Evolutionary conservation across 805 yeast genomes (phyloP), one percentile per base, ranked within the genome.

Genomic region (Zygosaccharomyces rouxii): DNA sequence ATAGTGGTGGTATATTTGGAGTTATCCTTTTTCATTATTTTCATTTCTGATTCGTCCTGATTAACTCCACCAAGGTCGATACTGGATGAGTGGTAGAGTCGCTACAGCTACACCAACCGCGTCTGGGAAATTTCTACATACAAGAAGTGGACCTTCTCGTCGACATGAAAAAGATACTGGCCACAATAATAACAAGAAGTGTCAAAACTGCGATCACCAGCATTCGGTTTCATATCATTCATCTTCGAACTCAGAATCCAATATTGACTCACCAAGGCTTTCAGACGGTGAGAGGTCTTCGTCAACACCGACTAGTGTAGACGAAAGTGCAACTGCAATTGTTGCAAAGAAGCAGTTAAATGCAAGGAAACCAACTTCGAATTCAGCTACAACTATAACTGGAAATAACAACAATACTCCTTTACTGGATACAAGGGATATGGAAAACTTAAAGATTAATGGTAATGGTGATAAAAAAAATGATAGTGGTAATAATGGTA

Each of bases 241-340:
- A 2, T 50, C 57, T 3, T 55, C 59, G 14, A 57, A 56, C 41
- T 57, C 60, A 14, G 63, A 57, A 40, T 57, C 60, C 16, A 57
- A 57, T 22, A 38, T 52, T 9, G 63, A 51, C 5, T 54, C 59
- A 35, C 60, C 64, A 4, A 50, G 59, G 33, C 46, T 47, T n/a
- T 54, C 55, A 3, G 56, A 52, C 38, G 55, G 52, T 30, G 58
- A 54, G 23, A 48, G 55, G 35, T 42, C 55, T 28, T 48, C 58
- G n/a, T 56, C 59, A 3, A 48, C 58, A 11, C 56, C 59, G 11
- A 55, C 59, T 10, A 54, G 57, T 9, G 49, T 56, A 13, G 59
- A 56, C n/a, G 57, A 54, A 11, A 42, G 46, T 11, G 52, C 52
- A 4, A 46, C 47, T 3, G 31, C 47, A 5, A 16, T 33, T 25